Conservation (phyloP, 805 yeast genomes). For the Barnettozyma salicaria region DNA sequence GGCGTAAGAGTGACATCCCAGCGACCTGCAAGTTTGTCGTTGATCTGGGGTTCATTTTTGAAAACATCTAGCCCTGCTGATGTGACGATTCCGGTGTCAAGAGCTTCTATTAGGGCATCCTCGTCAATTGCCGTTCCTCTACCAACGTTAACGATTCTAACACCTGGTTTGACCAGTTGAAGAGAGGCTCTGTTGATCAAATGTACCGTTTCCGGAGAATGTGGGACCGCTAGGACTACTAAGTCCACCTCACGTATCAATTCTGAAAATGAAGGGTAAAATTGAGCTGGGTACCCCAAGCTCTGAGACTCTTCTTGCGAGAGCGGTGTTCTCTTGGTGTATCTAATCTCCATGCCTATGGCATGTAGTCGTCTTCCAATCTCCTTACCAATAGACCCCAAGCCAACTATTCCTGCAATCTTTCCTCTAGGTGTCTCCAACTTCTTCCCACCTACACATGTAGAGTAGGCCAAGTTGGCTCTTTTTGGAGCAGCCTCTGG, state of each 20-base stretch:
- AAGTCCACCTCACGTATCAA: slow-evolving; percentile 43
- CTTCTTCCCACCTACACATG: slow-evolving; percentile 39
- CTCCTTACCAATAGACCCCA: slow-evolving; percentile 67
- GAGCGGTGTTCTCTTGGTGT: slow-evolving; percentile 49
- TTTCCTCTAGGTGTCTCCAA: slow-evolving; percentile 51
- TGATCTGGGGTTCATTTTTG: slow-evolving; percentile 54
- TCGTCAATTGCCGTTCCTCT: slow-evolving; percentile 68
- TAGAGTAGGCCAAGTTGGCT: slow-evolving; percentile 35
- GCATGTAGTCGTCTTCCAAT: slow-evolving; percentile 50
- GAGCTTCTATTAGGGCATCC: slow-evolving; percentile 53
- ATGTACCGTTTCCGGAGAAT: slow-evolving; percentile 49
- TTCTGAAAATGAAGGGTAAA: slow-evolving; percentile 39
- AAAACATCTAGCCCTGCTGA: slow-evolving; percentile 74
- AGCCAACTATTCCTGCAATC: slow-evolving; percentile 60
- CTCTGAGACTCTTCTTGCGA: slow-evolving; percentile 28
- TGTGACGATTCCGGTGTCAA: slow-evolving; percentile 51
- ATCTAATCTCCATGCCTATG: slow-evolving; percentile 62
- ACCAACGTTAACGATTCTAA: slow-evolving; percentile 68
- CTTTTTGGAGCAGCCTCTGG: slow-evolving; percentile 28
- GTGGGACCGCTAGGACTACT: slow-evolving; percentile 63
- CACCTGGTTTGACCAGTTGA: slow-evolving; percentile 42
- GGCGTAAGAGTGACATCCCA: slow-evolving; percentile 64
- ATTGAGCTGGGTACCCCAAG: slow-evolving; percentile 42
- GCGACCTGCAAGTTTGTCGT: slow-evolving; percentile 44
- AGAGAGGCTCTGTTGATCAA: slow-evolving; percentile 47